These are phyloP conservation scores for Candida ortonii DNA, from an alignment of 805 yeast species.

Conservation along the genomic window DNA sequence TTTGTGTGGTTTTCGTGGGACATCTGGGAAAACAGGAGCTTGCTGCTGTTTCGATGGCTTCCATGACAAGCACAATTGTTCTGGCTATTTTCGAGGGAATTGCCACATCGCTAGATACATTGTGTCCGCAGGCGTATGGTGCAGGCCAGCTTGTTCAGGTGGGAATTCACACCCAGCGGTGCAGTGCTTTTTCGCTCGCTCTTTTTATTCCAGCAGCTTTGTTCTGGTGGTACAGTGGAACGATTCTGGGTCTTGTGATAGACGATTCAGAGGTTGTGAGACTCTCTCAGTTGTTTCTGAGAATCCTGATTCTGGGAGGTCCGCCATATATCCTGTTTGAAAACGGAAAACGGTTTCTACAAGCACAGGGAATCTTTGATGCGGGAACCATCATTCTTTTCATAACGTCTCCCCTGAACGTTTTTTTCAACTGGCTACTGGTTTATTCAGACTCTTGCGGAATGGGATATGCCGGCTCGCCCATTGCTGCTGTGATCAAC, in stretches of 20 bases:
- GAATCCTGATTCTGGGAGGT: slow-evolving; percentile 58
- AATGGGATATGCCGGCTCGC: slow-evolving; percentile 73
- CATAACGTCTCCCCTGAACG: slow-evolving; percentile 71
- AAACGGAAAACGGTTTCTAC: slow-evolving; percentile 68
- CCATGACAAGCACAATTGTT: slow-evolving; percentile 77
- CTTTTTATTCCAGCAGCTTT: slow-evolving; percentile 57
- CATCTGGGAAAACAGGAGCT: slow-evolving; percentile 67
- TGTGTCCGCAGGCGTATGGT: slow-evolving; percentile 80
- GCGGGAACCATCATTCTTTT: slow-evolving; percentile 70
- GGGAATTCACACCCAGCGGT: slow-evolving; percentile 65
- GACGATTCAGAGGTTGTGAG: slow-evolving; percentile 43
- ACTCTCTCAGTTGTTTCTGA: slow-evolving; percentile 57
- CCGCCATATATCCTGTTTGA: slow-evolving; percentile 73
- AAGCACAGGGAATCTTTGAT: slow-evolving; percentile 77
- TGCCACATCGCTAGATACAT: slow-evolving; percentile 70
- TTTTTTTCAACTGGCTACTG: slow-evolving; percentile 58
- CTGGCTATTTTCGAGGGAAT: slow-evolving; percentile 75
- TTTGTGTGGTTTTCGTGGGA: slow-evolving; percentile 77
- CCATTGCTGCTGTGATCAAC: slow-evolving; percentile 66
- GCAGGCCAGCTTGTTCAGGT: slow-evolving; percentile 60
- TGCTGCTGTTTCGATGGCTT: slow-evolving; percentile 73
- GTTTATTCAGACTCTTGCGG: slow-evolving; percentile 60
- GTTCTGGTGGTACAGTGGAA: slow-evolving; percentile 61
- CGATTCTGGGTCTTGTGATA: slow-evolving; percentile 42
- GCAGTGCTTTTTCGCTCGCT: slow-evolving; percentile 59